Conservation (phyloP, 495 filamentous ascomycete genomes). For the Neurospora sp. region DNA sequence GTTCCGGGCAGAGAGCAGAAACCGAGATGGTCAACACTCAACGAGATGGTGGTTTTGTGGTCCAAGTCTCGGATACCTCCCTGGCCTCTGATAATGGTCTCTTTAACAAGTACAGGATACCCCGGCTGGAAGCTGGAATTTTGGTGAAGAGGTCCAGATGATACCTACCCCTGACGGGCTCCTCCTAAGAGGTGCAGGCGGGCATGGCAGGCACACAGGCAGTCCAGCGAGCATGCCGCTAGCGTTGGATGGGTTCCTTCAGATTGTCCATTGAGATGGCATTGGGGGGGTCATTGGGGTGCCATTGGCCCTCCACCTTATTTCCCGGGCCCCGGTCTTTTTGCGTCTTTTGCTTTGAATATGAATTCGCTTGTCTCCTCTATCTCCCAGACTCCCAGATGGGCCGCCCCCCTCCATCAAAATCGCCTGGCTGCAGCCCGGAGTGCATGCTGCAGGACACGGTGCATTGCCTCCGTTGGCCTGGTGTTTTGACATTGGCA, state of each 20-base stretch:
- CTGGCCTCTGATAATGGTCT: background rate
- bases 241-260: background rate
- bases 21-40: no score
- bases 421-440: background rate
- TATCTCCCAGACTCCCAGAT: background rate
- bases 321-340: background rate
- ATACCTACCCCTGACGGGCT: background rate
- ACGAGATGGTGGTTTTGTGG: background rate
- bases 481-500: conserved; percentile 5
- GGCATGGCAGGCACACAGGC: background rate
- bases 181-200: background rate
- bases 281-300: background rate
- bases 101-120: background rate
- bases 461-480: no score
- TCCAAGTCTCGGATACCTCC: background rate
- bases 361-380: background rate
- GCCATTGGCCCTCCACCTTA: background rate
- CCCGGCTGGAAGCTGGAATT: background rate
- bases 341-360: background rate
- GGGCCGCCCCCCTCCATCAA: no score
- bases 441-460: background rate
- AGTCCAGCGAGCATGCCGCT: background rate
- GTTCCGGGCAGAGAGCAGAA: background rate
- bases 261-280: background rate
- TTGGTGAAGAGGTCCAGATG: background rate